Evolutionary conservation across 208 protist species (phyloP), one percentile per base, ranked within the genome.

Genomic region (Tritrichomonas foetus): DNA sequence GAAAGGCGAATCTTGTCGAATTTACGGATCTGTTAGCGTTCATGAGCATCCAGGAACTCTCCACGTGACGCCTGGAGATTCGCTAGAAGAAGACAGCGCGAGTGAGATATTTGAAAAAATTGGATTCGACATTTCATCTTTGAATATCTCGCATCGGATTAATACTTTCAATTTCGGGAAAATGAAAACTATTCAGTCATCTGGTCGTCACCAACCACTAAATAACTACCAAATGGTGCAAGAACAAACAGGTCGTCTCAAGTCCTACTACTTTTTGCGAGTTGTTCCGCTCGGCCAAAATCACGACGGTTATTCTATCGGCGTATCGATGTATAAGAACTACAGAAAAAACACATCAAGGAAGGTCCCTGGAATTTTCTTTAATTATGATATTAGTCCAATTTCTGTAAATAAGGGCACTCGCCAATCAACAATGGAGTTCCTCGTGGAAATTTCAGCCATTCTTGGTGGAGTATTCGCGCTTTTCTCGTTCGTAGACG

Each of bases 401-500:
- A 89, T 89, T 39, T 44, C 16, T 39, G 47, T 89, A 33, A 22
- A 44, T 39, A 57, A 49, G 11, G 20, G 3, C 39, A 14, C 9
- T 1, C 53, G 57, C 1, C 30, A 44, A 53, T 61, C 14, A 3
- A 57, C 57, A 8, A 89, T 57, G 1, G n/a, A 89, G 25, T 50
- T 89, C 39, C 14, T 89, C 30, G 47, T 47, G 9, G 78, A 89
- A 20, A 3, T 89, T 33, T 53, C 47, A 27, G 33, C 78, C 1
- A 89, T 89, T 39, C 78, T 89, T 50, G 78, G 78, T 39, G 78
- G 78, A 57, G 78, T 89, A 39, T 89, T 89, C 39, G 78, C 78
- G 22, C 53, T 89, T 89, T 13, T n/a, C 36, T 47, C 78, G 9
- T 89, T 89, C 27, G 27, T 30, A 39, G 78, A 89, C 39, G 16